Conservation (phyloP, 139 green algal species). For the Volvox africanus region DNA sequence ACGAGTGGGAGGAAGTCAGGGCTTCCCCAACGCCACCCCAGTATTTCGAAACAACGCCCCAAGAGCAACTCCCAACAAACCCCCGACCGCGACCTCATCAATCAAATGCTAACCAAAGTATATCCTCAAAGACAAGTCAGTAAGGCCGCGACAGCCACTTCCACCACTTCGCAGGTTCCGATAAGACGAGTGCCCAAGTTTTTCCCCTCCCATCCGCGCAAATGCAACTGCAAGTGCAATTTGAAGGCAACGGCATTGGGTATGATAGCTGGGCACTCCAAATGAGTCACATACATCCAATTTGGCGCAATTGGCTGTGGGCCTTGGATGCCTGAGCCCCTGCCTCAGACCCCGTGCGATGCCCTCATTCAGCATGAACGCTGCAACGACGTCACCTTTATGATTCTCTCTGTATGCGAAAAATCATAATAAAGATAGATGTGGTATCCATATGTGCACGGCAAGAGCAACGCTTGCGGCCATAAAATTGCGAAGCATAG, state of each 20-base stretch:
- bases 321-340: conserved; percentile 47
- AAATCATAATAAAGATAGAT: neutral
- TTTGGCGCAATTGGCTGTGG: conserved; percentile 37
- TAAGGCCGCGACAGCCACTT: neutral
- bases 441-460: neutral
- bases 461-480: neutral
- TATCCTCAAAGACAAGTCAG: neutral
- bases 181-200: neutral
- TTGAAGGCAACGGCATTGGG: conserved; percentile 7
- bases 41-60: neutral
- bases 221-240: neutral
- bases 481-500: conserved; percentile 7
- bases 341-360: conserved; percentile 55
- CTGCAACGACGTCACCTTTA: conserved; percentile 40
- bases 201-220: neutral
- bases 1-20: neutral
- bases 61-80: neutral
- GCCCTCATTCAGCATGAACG: conserved; percentile 52
- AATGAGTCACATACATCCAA: conserved; percentile 62
- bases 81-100: conserved; percentile 17
- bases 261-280: conserved; percentile 68
- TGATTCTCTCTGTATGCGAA: conserved; percentile 47
- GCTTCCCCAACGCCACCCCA: neutral
- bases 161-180: neutral
- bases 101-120: conserved; percentile 39